A percentile compares a stretch with the other conserved stretches of the same genome.
Evolutionary conservation across 1,284 basidiomycete species (phyloP).

Genomic region (Tylopilus sp.): DNA sequence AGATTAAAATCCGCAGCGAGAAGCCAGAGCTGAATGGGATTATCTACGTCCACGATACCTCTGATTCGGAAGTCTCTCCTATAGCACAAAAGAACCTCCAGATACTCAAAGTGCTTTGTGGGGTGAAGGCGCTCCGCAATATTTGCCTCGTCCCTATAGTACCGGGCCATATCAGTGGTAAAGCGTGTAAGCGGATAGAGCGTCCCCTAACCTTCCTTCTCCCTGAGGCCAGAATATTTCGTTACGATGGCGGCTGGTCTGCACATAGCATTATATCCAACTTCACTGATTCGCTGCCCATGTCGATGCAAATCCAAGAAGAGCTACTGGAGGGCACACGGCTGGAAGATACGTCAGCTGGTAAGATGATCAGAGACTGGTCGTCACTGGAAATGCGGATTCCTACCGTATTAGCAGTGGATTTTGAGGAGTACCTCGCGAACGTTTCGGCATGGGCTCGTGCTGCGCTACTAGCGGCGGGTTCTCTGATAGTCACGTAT

Average conservation of each 20-base stretch:
- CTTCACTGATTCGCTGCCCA: not conserved
- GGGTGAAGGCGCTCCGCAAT: not conserved
- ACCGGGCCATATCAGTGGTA: not conserved
- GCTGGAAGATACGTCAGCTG: not conserved
- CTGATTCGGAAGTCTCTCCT: not conserved
- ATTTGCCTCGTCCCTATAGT: not conserved
- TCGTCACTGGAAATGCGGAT: not conserved
- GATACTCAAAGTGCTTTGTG: not conserved
- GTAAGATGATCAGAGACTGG: not conserved
- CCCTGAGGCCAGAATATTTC: too few species aligned
- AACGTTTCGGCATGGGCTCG: too few species aligned
- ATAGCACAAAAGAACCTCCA: not conserved
- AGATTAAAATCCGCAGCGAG: not conserved
- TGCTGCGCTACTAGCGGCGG: not conserved
- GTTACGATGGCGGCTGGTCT: not conserved
- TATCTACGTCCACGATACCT: not conserved
- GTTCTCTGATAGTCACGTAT: too few species aligned
- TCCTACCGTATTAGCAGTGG: too few species aligned
- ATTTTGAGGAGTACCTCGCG: too few species aligned
- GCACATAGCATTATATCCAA: not conserved
- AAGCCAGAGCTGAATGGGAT: not conserved
- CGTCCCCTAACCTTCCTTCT: too few species aligned
- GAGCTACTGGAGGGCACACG: not conserved
- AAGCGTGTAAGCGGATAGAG: not conserved
- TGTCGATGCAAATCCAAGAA: not conserved